Evolutionary conservation across 257 asterid genomes (phyloP), one percentile per base, ranked within the genome.

Genomic region (Lycium barbarum): DNA sequence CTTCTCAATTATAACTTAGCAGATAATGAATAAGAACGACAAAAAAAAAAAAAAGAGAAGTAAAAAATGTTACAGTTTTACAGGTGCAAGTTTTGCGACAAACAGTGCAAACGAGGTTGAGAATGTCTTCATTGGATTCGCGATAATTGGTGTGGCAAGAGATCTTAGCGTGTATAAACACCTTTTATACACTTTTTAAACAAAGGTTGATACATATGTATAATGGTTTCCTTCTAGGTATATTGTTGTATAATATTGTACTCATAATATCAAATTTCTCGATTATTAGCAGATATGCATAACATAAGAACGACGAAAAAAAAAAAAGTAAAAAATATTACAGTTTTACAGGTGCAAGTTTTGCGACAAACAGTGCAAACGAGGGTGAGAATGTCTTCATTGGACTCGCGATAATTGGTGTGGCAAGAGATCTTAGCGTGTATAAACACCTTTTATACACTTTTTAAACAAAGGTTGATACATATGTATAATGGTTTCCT

Each of bases 21-120:
- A 26, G 33, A 26, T 26, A 26, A 26, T 26, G 33, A 26, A 26
- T 26, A 26, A 26, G 33, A 26, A 26, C 33, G 4, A 2, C 12
- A 20, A 6, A 0, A 72, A 22, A 72, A 62, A 20, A 0, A 62
- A 22, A n/a, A 26, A 26, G 9, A 9, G 20, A 7, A 47, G 7
- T 2, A 6, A 6, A 3, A 73, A 12, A 3, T 65, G 36, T 62
- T 94, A 97, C 99, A 38, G 97, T 97, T 94, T 88, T 91, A 65
- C 98, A 92, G 84, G 94, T 94, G 88, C 98, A 97, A 61, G 92
- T 95, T 88, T 95, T 97, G 86, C 95, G 91, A 83, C 99, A 97
- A 53, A 86, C 38, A 68, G 95, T 74, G 92, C 99, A 97, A 84
- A 93, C 87, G 83, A 91, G 91, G 87, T 92, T 91, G 45, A 91